A percentile compares a stretch with the other conserved stretches of the same genome.
Evolutionary conservation across 179 eudicot genomes (phyloP).

Genomic region (Actinidia arguta): DNA sequence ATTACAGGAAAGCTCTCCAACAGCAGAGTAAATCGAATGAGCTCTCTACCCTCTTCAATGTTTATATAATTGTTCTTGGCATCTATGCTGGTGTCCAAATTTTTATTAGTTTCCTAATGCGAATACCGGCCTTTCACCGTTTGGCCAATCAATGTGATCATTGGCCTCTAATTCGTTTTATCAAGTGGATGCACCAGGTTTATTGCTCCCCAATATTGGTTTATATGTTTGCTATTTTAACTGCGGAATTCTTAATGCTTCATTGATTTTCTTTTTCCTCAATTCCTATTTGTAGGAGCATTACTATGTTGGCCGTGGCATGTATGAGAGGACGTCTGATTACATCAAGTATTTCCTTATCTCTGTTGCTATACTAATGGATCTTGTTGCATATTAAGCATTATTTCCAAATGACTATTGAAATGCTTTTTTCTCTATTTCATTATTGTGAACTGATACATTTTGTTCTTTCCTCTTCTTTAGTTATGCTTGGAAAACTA

Average conservation of each 20-base stretch:
- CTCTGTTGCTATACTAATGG: background rate
- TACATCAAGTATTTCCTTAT: conserved; percentile 62
- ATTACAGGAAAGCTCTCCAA: conserved; percentile 78
- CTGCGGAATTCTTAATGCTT: background rate
- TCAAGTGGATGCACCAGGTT: conserved; percentile 99
- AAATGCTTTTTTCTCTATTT: background rate
- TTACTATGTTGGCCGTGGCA: conserved; percentile 98
- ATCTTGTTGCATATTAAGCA: conserved; percentile 2
- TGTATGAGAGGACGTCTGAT: conserved; percentile 93
- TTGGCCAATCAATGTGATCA: conserved; percentile 77
- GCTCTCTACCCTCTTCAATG: conserved; percentile 51
- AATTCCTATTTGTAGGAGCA: conserved; percentile 66
- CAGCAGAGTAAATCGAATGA: conserved; percentile 40
- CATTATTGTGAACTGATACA: background rate
- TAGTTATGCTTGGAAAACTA: background rate
- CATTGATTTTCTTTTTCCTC: conserved; percentile 22
- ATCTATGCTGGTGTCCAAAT: conserved; percentile 86
- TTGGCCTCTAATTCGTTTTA: conserved; percentile 72
- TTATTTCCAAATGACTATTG: background rate
- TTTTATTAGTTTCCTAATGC: conserved; percentile 77
- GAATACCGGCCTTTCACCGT: conserved; percentile 84
- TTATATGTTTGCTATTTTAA: background rate
- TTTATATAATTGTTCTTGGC: conserved; percentile 72
- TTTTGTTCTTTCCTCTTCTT: background rate
- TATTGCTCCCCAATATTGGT: background rate